Percentiles rank a stretch among this genome's conserved stretches.
These are phyloP conservation scores for Paraconiothyrium sp. DNA, from an alignment of 2,329 filamentous ascomycete genomes.

Conservation along the genomic window DNA sequence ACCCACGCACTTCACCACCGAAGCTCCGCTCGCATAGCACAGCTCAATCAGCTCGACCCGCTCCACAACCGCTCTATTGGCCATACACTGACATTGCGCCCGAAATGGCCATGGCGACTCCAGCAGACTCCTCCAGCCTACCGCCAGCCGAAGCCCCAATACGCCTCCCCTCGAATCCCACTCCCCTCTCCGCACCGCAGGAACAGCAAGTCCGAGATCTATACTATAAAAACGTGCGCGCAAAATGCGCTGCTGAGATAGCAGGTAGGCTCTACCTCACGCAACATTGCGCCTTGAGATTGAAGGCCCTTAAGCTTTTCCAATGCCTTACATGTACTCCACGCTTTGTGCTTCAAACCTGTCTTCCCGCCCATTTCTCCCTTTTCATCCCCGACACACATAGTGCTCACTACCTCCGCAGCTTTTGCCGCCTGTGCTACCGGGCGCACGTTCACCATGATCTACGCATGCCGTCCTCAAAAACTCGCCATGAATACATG, in stretches of 20 bases:
- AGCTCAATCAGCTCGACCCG: conserved; percentile 13
- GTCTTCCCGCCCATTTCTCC: background rate
- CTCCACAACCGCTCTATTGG: conserved; percentile 8
- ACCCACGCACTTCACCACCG: conserved; percentile 30
- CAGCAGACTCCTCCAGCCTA: conserved; percentile 26
- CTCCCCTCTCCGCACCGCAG: conserved; percentile 79
- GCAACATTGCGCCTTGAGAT: background rate
- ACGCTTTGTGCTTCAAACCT: background rate
- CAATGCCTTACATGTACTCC: too few relatives aligned
- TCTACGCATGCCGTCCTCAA: conserved; percentile 83
- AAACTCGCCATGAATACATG: conserved; percentile 91
- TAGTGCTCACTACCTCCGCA: conserved; percentile 49
- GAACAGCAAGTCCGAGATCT: conserved; percentile 75
- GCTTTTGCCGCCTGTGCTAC: conserved; percentile 92
- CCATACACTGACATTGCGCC: conserved; percentile 2
- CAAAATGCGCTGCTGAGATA: conserved; percentile 76
- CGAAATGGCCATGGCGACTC: conserved; percentile 29
- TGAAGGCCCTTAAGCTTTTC: background rate
- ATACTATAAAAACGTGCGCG: conserved; percentile 82
- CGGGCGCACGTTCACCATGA: conserved; percentile 84
- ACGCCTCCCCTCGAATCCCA: conserved; percentile 48
- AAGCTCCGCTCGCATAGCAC: conserved; percentile 40
- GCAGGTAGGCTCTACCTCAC: conserved; percentile 49
- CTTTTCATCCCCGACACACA: background rate
- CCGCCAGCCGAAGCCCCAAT: conserved; percentile 22